phyloP scores from a whole-genome alignment of 2,329 filamentous ascomycete species.

The Pseudopithomyces maydicus region DNA sequence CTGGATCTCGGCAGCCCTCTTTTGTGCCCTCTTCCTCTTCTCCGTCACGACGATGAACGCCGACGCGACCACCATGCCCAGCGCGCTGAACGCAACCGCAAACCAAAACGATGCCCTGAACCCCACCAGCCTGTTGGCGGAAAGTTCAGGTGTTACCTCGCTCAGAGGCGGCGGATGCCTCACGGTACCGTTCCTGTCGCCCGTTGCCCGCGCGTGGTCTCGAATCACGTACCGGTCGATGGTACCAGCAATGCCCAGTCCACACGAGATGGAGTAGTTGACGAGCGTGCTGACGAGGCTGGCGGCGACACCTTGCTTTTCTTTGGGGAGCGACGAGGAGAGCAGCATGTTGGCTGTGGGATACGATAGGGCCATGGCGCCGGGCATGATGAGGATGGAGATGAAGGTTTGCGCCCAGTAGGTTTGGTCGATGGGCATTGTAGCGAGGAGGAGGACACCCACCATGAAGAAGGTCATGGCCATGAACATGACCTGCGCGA shows the following conservation, averaged over 20 bases:
- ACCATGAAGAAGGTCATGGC: conserved; percentile 34
- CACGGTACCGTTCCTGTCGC: conserved; percentile 8
- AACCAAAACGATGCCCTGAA: conserved; percentile 23
- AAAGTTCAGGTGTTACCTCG: conserved; percentile 5
- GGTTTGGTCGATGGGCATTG: conserved; percentile 43
- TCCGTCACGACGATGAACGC: conserved; percentile 17
- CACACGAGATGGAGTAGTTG: conserved; percentile 71
- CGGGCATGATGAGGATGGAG: conserved; percentile 32
- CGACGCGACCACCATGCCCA: conserved; percentile 21
- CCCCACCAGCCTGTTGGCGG: conserved; percentile 15
- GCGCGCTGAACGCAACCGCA: conserved; percentile 16
- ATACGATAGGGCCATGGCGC: conserved; percentile 47
- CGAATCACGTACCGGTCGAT: conserved; percentile 42
- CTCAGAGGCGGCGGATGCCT: conserved; percentile 9
- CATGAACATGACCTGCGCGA: conserved; percentile 32
- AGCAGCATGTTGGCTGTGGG: conserved; percentile 46
- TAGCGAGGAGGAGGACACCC: conserved; percentile 45
- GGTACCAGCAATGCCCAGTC: conserved; percentile 69
- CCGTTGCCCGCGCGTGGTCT: background rate
- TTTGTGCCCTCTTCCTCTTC: conserved; percentile 12
- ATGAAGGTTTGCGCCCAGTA: conserved; percentile 49
- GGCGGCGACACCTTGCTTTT: conserved; percentile 58
- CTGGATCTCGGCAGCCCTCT: background rate
- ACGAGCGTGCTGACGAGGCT: conserved; percentile 68
- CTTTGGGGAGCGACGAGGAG: conserved; percentile 40